Conservation (phyloP, 179 eudicot genomes). For the Gypsophila paniculata region DNA sequence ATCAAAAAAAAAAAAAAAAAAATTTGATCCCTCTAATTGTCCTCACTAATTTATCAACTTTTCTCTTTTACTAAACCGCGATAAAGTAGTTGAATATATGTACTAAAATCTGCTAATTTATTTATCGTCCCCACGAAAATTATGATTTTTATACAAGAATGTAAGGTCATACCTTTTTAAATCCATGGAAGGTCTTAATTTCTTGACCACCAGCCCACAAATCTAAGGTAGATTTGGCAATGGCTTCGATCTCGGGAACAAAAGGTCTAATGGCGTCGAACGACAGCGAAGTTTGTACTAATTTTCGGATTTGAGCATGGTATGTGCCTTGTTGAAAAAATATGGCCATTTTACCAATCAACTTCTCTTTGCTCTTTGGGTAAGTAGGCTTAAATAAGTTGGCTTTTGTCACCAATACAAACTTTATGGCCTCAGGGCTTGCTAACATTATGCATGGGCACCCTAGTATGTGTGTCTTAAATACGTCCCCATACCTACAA, state of each 20-base stretch:
- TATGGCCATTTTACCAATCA: conserved; percentile 49
- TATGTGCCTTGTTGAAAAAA: conserved; percentile 49
- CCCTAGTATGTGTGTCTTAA: conserved; percentile 57
- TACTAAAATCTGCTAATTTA: no score
- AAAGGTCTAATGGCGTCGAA: conserved; percentile 31
- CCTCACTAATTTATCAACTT: no score
- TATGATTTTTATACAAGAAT: neutral
- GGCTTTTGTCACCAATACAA: conserved; percentile 42
- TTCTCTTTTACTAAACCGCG: no score
- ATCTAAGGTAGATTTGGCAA: conserved; percentile 41
- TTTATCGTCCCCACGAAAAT: no score
- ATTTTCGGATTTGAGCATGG: conserved; percentile 43
- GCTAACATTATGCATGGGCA: conserved; percentile 56
- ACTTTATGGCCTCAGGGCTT: conserved; percentile 44
- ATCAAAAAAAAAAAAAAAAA: no score
- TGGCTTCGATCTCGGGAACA: conserved; percentile 39
- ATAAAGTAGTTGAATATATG: no score
- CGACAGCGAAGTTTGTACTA: conserved; percentile 50
- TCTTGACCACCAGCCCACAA: conserved; percentile 35
- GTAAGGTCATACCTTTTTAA: conserved; percentile 41
- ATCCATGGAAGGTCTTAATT: conserved; percentile 38
- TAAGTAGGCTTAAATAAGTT: conserved; percentile 52
- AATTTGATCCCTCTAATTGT: no score
- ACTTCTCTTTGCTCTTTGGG: conserved; percentile 48
- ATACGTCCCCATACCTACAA: conserved; percentile 51